Conservation (phyloP, 2,329 filamentous ascomycete genomes). For the Fonsecaea monophora region DNA sequence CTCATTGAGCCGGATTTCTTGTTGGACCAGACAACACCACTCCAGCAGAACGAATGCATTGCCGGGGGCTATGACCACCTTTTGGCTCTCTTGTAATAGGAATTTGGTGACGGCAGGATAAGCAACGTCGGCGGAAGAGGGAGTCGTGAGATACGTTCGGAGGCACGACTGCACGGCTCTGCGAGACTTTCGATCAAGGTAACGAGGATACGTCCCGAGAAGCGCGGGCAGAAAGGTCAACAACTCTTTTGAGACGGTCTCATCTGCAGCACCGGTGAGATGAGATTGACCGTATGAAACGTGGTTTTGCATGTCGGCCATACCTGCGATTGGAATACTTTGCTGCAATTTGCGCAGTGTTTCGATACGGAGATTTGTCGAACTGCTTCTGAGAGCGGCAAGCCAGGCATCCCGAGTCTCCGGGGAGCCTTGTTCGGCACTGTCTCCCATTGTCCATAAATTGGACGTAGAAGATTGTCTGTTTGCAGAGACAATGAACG, state of each 20-base stretch:
- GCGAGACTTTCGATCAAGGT: constrained; percentile 83
- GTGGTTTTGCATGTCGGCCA: neutral
- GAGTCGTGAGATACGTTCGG: constrained; percentile 66
- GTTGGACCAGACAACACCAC: constrained; percentile 83
- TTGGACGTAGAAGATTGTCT: constrained; percentile 9
- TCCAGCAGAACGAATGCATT: constrained; percentile 89
- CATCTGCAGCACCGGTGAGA: constrained; percentile 25
- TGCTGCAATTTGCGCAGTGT: constrained; percentile 35
- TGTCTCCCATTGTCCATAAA: constrained; percentile 36
- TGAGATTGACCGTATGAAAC: constrained; percentile 6
- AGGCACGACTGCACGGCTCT: constrained; percentile 84
- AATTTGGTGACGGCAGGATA: constrained; percentile 62
- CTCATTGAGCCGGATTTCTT: constrained; percentile 67
- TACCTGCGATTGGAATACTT: constrained; percentile 30
- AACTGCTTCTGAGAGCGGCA: constrained; percentile 34
- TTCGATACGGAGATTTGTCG: constrained; percentile 37
- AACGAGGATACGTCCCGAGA: constrained; percentile 86
- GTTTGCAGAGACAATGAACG: constrained; percentile 6
- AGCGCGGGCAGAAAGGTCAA: constrained; percentile 52
- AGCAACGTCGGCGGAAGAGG: constrained; percentile 53
- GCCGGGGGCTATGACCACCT: constrained; percentile 75
- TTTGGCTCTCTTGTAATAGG: constrained; percentile 75
- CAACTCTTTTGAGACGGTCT: constrained; percentile 9
- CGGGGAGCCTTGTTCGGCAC: constrained; percentile 20
- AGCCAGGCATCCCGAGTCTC: constrained; percentile 25